Evolutionary conservation across 2,329 filamentous ascomycete genomes (phyloP), one percentile per base, ranked within the genome.

Genomic region (Neonectria magnoliae): DNA sequence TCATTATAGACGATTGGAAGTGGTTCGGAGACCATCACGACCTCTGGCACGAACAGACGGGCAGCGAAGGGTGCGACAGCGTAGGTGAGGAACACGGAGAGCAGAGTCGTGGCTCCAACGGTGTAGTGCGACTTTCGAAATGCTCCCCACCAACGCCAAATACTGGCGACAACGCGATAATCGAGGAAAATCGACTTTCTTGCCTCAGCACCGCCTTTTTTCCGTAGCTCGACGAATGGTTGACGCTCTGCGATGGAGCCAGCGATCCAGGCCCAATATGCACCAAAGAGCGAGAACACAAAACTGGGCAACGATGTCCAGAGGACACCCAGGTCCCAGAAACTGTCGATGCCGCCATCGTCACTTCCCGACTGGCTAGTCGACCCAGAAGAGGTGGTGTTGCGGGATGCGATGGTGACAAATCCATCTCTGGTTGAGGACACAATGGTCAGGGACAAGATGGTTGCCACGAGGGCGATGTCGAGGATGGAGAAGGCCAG

Each of bases 241-340:
- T 68, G 66, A 6, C 66, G 66, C 27, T 68, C 66, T 29, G 66
- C 57, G 14, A 66, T 58, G 3, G 66, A 52, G 7, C 53, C 44
- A 10, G 66, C 60, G 11, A 68, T 64, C 66, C 66, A 68, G 20
- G 63, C 63, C 63, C 63, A 66, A 38, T 66, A 63, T 18, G 63
- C 60, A 16, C 60, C 63, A 9, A 66, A 66, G 25, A 66, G 60
- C 2, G 63, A 48, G 9, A 66, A 59, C 6, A 63, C 60, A 45
- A 66, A 66, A 45, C 51, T 66, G 2, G 63, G 63, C 18, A 66
- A 18, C 5, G 63, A 51, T 20, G 63, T 66, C 63, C 63, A 66
- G 13, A 66, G 63, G 5, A 66, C 29, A 14, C 63, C 63, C 9
- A 66, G 56, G 13, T 54, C 60, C 62, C 60, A 66, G 20, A 60